Base-by-base conservation (phyloP, 2,329 filamentous ascomycete genomes). In the Claviceps lovelessii region DNA sequence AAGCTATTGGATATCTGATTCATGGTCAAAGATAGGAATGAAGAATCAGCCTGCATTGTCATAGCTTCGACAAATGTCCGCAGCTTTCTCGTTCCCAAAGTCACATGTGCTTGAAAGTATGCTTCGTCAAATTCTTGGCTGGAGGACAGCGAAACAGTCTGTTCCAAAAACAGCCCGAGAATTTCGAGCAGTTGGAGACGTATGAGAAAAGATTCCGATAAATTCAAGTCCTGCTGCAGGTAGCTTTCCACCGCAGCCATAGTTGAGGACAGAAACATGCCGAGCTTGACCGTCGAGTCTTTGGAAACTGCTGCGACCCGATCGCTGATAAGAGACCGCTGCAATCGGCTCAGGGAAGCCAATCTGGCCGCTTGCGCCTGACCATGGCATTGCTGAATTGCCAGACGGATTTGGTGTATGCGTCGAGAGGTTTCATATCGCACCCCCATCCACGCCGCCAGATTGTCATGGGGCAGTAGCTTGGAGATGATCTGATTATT, bases 51-150 rank as follows among this genome's bases (percentile, higher is more conserved):
- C 9, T 67, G 61, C 9, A 62, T 61, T 1, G 58, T 42, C 2
- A 62, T 57, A 2, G 58, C 57, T 44, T 61, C 50, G 5, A 70
- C 52, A 28, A 68, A 65, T 3, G 64, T 63, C n/a, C 68, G 64
- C 1, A 81, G 56, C 9, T 74, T 64, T 28, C 71, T 69, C 0
- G 71, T 69, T 7, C 77, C 76, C 53, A 80, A 74, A 0, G 72
- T 69, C 15, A 85, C 67, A 62, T 84, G 81, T 33, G 81, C 81
- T 63, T 83, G 81, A 65, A 85, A 85, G 39, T 70, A 73, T 17
- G 80, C 80, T 60, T 85, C 82, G 55, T 84, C 79, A 59, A 85
- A 85, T 0, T 65, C 61, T 4, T 62, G 28, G 0, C 65, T 65
- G 13, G 71, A 73, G 1, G 76, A 70, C 37, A 81, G 70, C 0